Percentiles rank a stretch among this genome's conserved stretches.
Conservation (phyloP, 1,284 basidiomycete species). For the Ustilago curta region DNA sequence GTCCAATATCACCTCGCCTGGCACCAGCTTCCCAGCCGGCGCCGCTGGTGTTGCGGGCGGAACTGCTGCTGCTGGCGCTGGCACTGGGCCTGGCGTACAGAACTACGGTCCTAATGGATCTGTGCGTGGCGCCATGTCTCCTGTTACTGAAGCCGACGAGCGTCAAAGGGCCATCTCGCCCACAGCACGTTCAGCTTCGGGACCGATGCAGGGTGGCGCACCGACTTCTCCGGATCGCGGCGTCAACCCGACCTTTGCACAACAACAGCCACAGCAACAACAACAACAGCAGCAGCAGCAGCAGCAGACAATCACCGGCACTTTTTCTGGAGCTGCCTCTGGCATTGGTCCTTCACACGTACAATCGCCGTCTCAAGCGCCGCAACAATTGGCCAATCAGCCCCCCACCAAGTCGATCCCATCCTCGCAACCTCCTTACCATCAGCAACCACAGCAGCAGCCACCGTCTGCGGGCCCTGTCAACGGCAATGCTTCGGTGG, state of each 20-base stretch:
- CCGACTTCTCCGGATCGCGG: constrained; percentile 23
- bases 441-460: constrained; percentile 8
- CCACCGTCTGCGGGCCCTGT: constrained; percentile 8
- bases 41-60: constrained; percentile 17
- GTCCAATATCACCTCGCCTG: constrained; percentile 32
- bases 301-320: neutral
- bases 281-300: constrained; percentile 6
- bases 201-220: constrained; percentile 17
- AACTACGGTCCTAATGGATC: constrained; percentile 25
- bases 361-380: constrained; percentile 18
- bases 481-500: constrained; percentile 21
- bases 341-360: constrained; percentile 2
- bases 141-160: constrained; percentile 40
- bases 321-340: neutral
- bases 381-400: constrained; percentile 21
- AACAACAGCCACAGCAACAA: constrained; percentile 28
- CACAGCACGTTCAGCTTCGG: constrained; percentile 17
- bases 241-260: constrained; percentile 20
- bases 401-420: constrained; percentile 1
- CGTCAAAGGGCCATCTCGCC: constrained; percentile 50
- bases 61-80: constrained; percentile 18
- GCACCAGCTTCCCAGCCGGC: constrained; percentile 5
- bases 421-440: constrained; percentile 23
- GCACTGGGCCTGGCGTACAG: constrained; percentile 24
- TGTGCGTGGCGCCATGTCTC: constrained; percentile 44